Percentiles rank a stretch among this genome's conserved stretches.
phyloP scores from a whole-genome alignment of 768 basidiomycete genomes.

The Wakefieldia striispora region DNA sequence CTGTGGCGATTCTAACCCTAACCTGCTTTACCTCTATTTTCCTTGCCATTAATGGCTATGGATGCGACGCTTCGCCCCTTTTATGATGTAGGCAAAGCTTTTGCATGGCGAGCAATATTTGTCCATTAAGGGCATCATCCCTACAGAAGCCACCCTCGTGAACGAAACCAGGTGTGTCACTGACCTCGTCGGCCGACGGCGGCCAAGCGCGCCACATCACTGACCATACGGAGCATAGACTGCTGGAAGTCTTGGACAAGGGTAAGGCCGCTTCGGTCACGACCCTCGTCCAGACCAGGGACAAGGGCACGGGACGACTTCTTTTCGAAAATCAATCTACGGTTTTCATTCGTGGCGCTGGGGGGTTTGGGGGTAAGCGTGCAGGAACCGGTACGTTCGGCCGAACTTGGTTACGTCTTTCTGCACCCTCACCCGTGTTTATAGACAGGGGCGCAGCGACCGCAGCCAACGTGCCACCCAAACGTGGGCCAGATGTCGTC shows the following conservation, averaged over 20 bases:
- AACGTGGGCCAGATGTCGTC: constrained; percentile 80
- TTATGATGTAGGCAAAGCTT: constrained; percentile 71
- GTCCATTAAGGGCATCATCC: constrained; percentile 81
- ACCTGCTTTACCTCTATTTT: not conserved
- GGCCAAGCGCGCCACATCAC: not conserved
- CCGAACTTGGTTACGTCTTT: not conserved
- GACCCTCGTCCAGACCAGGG: constrained; percentile 70
- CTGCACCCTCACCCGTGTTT: not conserved
- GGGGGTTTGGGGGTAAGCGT: constrained; percentile 95
- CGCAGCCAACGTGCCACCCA: constrained; percentile 76
- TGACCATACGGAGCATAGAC: constrained; percentile 36
- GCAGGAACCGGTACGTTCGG: constrained; percentile 62
- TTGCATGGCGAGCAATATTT: constrained; percentile 98
- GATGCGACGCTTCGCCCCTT: too few species aligned
- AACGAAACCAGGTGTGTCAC: constrained; percentile 60
- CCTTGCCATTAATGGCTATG: not conserved
- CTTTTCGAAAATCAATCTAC: constrained; percentile 94
- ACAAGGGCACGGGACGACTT: constrained; percentile 72
- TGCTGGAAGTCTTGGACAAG: constrained; percentile 83
- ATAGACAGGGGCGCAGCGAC: constrained; percentile 88
- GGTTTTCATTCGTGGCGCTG: constrained; percentile 87
- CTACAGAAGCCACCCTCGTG: constrained; percentile 77
- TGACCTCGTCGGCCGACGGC: constrained; percentile 13
- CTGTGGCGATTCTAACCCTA: not conserved
- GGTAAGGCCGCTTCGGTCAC: constrained; percentile 94